Conservation (phyloP, 441 rosid species). For the Metrosideros polymorpha region DNA sequence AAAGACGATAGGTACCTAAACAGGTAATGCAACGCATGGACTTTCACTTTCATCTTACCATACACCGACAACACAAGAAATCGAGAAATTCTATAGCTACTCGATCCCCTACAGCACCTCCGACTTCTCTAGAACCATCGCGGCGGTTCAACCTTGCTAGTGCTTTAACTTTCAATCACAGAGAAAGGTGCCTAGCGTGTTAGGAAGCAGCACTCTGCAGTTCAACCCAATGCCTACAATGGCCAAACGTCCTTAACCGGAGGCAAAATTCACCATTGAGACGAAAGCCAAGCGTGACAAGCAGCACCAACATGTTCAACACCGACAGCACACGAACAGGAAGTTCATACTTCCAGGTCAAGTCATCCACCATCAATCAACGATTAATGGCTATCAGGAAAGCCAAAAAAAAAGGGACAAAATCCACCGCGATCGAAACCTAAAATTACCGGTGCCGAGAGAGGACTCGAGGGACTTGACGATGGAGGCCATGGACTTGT, state of each 20-base stretch:
- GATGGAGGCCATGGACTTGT: conserved; percentile 66
- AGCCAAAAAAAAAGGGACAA: no score
- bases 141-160: background rate
- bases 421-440: no score
- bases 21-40: background rate
- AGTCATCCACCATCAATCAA: no score
- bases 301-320: background rate
- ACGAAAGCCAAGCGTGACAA: background rate
- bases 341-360: no score
- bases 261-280: background rate
- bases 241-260: background rate
- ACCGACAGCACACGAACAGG: background rate
- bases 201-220: background rate
- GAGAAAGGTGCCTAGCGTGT: background rate
- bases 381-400: no score
- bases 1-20: background rate
- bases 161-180: background rate
- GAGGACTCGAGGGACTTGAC: conserved; percentile 91
- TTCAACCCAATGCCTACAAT: background rate
- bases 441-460: conserved; percentile 49
- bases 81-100: background rate
- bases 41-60: background rate
- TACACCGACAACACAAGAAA: background rate
- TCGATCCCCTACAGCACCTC: background rate
- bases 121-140: background rate